phyloP scores from a whole-genome alignment of 2,329 filamentous ascomycete genomes.

The Penicillium freii region DNA sequence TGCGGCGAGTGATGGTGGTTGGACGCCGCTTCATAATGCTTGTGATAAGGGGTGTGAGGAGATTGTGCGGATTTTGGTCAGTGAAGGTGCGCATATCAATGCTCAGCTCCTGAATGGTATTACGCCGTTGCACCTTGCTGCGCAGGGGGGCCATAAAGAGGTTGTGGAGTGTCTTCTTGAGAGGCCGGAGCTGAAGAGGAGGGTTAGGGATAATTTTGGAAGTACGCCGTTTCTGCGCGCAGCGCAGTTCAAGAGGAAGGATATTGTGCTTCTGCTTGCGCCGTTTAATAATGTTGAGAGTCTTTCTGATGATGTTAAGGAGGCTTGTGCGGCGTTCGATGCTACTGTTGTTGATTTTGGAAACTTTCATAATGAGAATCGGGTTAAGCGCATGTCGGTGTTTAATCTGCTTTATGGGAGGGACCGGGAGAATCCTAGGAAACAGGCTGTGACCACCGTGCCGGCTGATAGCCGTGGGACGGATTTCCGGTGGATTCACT shows the following conservation, averaged over 20 bases:
- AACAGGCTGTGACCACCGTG: constrained; percentile 49
- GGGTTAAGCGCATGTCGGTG: constrained; percentile 50
- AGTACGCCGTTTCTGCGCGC: constrained; percentile 43
- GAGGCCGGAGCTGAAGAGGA: constrained; percentile 31
- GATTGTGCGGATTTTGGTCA: constrained; percentile 47
- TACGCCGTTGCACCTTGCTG: constrained; percentile 42
- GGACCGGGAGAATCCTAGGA: constrained; percentile 45
- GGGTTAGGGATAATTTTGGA: constrained; percentile 40
- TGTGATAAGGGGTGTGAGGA: constrained; percentile 50
- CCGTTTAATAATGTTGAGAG: constrained; percentile 40
- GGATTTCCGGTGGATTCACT: constrained; percentile 54
- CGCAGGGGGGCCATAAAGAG: constrained; percentile 39
- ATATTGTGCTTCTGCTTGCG: constrained; percentile 37
- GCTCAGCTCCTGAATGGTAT: constrained; percentile 40
- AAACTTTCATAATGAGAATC: constrained; percentile 44
- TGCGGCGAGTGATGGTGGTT: constrained; percentile 50
- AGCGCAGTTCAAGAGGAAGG: constrained; percentile 39
- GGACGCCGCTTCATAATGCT: constrained; percentile 56
- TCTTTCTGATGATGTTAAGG: constrained; percentile 40
- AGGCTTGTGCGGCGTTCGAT: constrained; percentile 50
- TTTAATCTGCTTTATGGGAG: constrained; percentile 55
- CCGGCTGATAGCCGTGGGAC: constrained; percentile 49
- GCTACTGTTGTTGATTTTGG: constrained; percentile 56
- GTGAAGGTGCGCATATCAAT: constrained; percentile 38
- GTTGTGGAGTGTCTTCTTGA: constrained; percentile 39